These are phyloP conservation scores for Datura wrightii DNA, from an alignment of 257 asterid species.

Conservation along the genomic window DNA sequence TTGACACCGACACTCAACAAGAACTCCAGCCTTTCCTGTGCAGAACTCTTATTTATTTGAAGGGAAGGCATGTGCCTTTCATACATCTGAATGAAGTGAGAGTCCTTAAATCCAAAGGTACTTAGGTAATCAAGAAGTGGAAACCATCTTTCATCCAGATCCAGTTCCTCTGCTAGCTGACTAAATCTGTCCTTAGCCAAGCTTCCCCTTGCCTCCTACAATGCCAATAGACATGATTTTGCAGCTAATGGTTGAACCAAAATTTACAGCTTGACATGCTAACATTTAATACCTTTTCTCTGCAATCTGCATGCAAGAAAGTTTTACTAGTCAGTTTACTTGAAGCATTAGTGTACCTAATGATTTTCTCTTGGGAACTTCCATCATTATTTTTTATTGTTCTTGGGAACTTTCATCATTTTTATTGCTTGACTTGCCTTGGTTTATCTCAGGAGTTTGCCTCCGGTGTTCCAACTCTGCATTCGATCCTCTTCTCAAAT, in stretches of 20 bases:
- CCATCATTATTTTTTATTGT: constrained; percentile 38
- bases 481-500: constrained; percentile 42
- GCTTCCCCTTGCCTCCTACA: constrained; percentile 56
- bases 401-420: constrained; percentile 38
- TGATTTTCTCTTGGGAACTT: constrained; percentile 36
- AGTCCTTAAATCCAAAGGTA: constrained; percentile 80
- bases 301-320: constrained; percentile 39
- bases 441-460: constrained; percentile 38
- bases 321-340: constrained; percentile 30
- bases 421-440: constrained; percentile 43
- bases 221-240: constrained; percentile 36
- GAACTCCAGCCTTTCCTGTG: constrained; percentile 77
- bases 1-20: constrained; percentile 83
- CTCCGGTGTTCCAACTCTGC: constrained; percentile 37
- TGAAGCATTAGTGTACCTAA: constrained; percentile 36
- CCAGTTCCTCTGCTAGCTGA: constrained; percentile 72
- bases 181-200: constrained; percentile 51
- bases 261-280: constrained; percentile 30
- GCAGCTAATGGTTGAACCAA: constrained; percentile 18
- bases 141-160: constrained; percentile 75
- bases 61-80: constrained; percentile 97
- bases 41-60: constrained; percentile 81
- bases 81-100: constrained; percentile 84
- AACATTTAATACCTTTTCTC: constrained; percentile 51
- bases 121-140: constrained; percentile 87